phyloP scores from a whole-genome alignment of 805 yeast genomes.

The Candida peoriensis region DNA sequence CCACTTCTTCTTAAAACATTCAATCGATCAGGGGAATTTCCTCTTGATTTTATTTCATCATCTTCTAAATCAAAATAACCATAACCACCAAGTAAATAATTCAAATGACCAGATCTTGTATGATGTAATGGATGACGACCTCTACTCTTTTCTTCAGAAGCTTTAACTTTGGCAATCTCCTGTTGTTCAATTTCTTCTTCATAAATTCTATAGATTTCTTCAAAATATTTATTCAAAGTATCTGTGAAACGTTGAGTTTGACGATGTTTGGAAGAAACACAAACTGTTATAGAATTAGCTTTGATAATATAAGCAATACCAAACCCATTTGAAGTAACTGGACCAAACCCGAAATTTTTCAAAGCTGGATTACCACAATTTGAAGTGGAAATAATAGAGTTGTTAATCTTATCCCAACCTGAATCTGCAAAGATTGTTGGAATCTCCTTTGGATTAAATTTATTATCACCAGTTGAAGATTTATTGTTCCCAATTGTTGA shows the following conservation, averaged over 20 bases:
- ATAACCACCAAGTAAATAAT: conserved; percentile 68
- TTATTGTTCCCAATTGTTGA: conserved; percentile 20
- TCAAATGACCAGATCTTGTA: conserved; percentile 31
- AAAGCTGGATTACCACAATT: conserved; percentile 92
- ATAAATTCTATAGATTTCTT: conserved; percentile 51
- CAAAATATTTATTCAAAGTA: conserved; percentile 57
- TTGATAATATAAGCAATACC: conserved; percentile 92
- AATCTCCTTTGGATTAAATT: conserved; percentile 31
- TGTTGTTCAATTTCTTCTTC: conserved; percentile 23
- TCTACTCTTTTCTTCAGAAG: conserved; percentile 15
- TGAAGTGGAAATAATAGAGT: conserved; percentile 73
- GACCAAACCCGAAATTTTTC: conserved; percentile 86
- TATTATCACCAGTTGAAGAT: not conserved
- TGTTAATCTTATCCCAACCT: conserved; percentile 85
- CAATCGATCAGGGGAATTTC: conserved; percentile 24
- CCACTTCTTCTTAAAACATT: conserved; percentile 13
- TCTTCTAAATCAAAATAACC: conserved; percentile 75
- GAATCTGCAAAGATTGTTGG: conserved; percentile 79
- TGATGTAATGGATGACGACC: conserved; percentile 22
- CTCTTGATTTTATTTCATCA: conserved; percentile 50
- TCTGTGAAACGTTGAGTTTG: conserved; percentile 77
- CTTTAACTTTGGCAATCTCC: conserved; percentile 8
- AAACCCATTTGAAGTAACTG: conserved; percentile 83
- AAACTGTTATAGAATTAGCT: conserved; percentile 69
- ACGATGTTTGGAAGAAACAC: conserved; percentile 82